phyloP scores from a whole-genome alignment of 164 flowering plant genomes.

The Paratinospora sagittata region DNA sequence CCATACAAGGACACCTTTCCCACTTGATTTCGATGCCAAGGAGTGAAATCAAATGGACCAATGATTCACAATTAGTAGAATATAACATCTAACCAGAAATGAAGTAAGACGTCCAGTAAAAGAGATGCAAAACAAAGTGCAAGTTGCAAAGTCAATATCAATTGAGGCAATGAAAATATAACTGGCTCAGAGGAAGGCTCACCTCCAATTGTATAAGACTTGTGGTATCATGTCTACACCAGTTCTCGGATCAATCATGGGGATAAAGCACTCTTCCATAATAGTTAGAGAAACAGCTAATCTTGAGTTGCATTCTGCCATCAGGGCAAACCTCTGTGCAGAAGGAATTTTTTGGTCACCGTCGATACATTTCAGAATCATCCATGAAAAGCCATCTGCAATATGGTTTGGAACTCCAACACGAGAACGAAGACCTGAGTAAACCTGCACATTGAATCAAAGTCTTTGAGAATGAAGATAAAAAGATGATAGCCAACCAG shows the following conservation, averaged over 20 bases:
- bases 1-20: too few relatives aligned
- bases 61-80: background rate
- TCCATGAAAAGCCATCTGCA: conserved; percentile 66
- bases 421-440: conserved; percentile 63
- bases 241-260: conserved; percentile 93
- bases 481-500: background rate
- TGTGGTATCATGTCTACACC: conserved; percentile 96
- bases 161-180: background rate
- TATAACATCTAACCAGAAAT: background rate
- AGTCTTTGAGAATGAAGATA: background rate
- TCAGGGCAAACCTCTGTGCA: conserved; percentile 59
- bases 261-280: conserved; percentile 93
- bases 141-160: background rate
- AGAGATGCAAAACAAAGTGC: background rate
- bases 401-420: conserved; percentile 55
- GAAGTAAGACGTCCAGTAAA: background rate
- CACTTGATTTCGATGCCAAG: too few relatives aligned
- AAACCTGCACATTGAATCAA: conserved; percentile 47
- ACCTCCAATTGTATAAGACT: conserved; percentile 85
- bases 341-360: conserved; percentile 77
- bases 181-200: conserved; percentile 16
- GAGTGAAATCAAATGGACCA: background rate
- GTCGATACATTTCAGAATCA: conserved; percentile 67
- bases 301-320: conserved; percentile 93
- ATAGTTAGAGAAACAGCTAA: conserved; percentile 86